A percentile compares a stretch with the other conserved stretches of the same genome.
These are phyloP conservation scores for Vitis riparia DNA, from an alignment of 164 flowering plant species.

Conservation along the genomic window DNA sequence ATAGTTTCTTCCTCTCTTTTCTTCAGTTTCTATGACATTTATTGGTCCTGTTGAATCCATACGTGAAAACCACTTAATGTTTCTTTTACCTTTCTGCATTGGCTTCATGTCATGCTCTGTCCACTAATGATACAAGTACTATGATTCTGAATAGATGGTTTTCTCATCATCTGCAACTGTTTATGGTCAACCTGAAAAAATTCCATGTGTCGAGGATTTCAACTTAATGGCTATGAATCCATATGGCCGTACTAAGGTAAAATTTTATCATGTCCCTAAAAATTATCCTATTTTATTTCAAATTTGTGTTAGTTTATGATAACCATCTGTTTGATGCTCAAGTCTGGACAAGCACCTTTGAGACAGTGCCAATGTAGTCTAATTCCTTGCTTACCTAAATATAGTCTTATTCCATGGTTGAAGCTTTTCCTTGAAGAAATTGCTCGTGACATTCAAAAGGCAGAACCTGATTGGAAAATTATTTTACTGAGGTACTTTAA, in stretches of 20 bases:
- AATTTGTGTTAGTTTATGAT: background rate
- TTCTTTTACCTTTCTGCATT: background rate
- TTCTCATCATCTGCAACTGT: slow-evolving; percentile 98
- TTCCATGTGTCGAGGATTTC: slow-evolving; percentile 87
- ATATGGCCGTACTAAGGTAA: slow-evolving; percentile 92
- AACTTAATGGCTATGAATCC: slow-evolving; percentile 83
- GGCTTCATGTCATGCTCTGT: background rate
- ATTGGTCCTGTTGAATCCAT: background rate
- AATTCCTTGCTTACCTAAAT: background rate
- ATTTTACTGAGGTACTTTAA: slow-evolving; percentile 86
- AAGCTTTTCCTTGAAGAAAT: slow-evolving; percentile 93
- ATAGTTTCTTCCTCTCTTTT: background rate
- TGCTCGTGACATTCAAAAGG: slow-evolving; percentile 74
- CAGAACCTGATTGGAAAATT: slow-evolving; percentile 87
- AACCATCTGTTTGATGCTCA: background rate
- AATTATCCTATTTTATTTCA: background rate
- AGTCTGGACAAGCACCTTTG: background rate
- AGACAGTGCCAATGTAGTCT: background rate
- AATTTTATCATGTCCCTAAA: background rate
- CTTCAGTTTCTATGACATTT: background rate
- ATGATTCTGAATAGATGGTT: slow-evolving; percentile 60
- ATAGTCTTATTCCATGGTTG: background rate
- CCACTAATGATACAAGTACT: slow-evolving; percentile 7
- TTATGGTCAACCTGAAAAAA: slow-evolving; percentile 88
- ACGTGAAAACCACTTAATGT: background rate